Evolutionary conservation across 2,329 filamentous ascomycete genomes (phyloP).

Genomic region (Ophiosphaerella herpotricha): DNA sequence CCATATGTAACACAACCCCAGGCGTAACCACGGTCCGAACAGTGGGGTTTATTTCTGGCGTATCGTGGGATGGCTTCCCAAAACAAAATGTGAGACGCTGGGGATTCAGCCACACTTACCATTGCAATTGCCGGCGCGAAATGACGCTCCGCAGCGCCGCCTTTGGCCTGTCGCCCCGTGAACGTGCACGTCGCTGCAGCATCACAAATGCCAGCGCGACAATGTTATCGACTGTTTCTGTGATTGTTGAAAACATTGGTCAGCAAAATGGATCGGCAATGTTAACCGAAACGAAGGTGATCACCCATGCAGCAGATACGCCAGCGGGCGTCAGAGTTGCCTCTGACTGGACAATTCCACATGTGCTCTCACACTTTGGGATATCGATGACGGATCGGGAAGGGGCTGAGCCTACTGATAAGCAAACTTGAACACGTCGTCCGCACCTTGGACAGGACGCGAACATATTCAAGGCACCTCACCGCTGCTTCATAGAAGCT

Average conservation of each 20-base stretch:
- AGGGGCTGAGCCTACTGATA: conserved; percentile 53
- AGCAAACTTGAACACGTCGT: conserved; percentile 66
- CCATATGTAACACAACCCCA: conserved; percentile 16
- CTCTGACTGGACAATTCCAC: conserved; percentile 16
- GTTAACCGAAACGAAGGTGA: conserved; percentile 12
- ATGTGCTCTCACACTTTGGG: conserved; percentile 6
- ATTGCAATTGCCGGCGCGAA: conserved; percentile 63
- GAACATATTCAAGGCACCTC: conserved; percentile 68
- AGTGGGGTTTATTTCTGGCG: conserved; percentile 15
- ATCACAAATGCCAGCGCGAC: conserved; percentile 67
- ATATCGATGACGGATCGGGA: neutral
- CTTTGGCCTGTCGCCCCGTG: conserved; percentile 40
- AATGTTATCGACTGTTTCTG: conserved; percentile 69
- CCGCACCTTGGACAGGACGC: conserved; percentile 61
- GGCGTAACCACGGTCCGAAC: conserved; percentile 22
- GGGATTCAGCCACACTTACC: conserved; percentile 56
- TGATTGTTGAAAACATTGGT: conserved; percentile 15
- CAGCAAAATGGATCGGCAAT: conserved; percentile 18
- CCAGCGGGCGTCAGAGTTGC: conserved; percentile 7
- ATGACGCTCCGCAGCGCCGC: conserved; percentile 52
- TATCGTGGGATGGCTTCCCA: conserved; percentile 15
- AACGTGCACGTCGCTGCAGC: conserved; percentile 60
- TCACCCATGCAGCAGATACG: conserved; percentile 18
- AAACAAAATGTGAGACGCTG: conserved; percentile 29
- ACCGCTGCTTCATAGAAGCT: conserved; percentile 77